Evolutionary conservation across 2,329 filamentous ascomycete genomes (phyloP).

Genomic region (Xylariaceae sp.): DNA sequence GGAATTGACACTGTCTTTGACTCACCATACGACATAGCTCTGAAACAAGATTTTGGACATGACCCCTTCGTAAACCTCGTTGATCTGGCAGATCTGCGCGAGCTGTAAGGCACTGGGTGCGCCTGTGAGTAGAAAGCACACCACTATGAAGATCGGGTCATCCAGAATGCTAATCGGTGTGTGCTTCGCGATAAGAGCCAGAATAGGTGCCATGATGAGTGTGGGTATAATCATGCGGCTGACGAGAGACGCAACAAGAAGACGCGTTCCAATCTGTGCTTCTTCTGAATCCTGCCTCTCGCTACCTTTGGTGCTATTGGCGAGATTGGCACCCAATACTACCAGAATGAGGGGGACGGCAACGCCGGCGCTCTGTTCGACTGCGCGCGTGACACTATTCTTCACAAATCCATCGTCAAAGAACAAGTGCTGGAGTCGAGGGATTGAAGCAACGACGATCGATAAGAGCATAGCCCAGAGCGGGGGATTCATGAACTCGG

Average conservation of each 20-base stretch:
- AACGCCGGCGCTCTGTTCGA: constrained; percentile 81
- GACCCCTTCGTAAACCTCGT: constrained; percentile 89
- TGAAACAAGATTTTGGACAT: constrained; percentile 94
- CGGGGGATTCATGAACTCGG: constrained; percentile 97
- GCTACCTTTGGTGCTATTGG: constrained; percentile 79
- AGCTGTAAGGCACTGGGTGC: constrained; percentile 91
- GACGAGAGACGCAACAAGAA: constrained; percentile 81
- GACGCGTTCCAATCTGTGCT: constrained; percentile 63
- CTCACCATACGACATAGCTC: constrained; percentile 91
- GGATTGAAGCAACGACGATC: constrained; percentile 87
- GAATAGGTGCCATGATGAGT: constrained; percentile 83
- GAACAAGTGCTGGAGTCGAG: constrained; percentile 77
- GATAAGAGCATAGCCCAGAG: constrained; percentile 95
- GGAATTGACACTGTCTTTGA: constrained; percentile 18
- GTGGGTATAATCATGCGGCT: constrained; percentile 92
- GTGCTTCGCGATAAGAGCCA: constrained; percentile 85
- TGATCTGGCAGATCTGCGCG: constrained; percentile 98
- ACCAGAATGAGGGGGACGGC: constrained; percentile 94
- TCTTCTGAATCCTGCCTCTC: constrained; percentile 69
- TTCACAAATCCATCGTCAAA: constrained; percentile 86
- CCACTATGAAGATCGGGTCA: constrained; percentile 96
- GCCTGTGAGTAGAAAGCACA: constrained; percentile 93
- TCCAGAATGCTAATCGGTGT: constrained; percentile 91
- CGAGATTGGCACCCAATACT: constrained; percentile 90
- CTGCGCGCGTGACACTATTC: constrained; percentile 87